These are phyloP conservation scores for Aureobasidium lini DNA, from an alignment of 2,329 filamentous ascomycete genomes.

Conservation along the genomic window DNA sequence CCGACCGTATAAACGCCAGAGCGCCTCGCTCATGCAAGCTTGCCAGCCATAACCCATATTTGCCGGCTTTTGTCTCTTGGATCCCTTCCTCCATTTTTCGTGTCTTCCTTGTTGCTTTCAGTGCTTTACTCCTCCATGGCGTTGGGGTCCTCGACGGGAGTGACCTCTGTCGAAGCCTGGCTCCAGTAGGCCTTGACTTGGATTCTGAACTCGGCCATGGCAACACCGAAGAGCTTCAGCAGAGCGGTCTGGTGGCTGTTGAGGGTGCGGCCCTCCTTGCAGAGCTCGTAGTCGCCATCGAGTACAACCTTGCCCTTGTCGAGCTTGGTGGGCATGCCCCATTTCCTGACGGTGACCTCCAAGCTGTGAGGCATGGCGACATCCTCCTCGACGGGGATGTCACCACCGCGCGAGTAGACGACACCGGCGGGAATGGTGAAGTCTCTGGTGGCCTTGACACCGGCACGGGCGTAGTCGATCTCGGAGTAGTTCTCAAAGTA, in stretches of 20 bases:
- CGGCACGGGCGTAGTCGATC: conserved; percentile 86
- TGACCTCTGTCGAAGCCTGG: conserved; percentile 27
- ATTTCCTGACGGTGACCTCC: conserved; percentile 81
- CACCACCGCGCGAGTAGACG: conserved; percentile 70
- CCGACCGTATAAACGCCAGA: conserved; percentile 10
- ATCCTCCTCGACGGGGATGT: conserved; percentile 73
- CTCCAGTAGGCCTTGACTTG: conserved; percentile 57
- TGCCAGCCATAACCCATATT: conserved; percentile 4
- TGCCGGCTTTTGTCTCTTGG: not conserved
- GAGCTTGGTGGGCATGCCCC: conserved; percentile 84
- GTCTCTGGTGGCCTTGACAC: conserved; percentile 62
- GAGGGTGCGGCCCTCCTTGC: conserved; percentile 73
- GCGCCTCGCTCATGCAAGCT: conserved; percentile 14
- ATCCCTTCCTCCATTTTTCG: not conserved
- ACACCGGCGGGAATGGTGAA: conserved; percentile 79
- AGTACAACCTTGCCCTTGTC: conserved; percentile 82
- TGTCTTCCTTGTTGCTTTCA: not conserved
- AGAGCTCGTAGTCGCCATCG: conserved; percentile 66
- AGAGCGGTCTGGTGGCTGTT: conserved; percentile 89
- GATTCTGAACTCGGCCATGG: conserved; percentile 84
- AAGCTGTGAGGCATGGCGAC: conserved; percentile 79
- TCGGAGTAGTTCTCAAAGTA: conserved; percentile 68
- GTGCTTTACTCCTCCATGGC: conserved; percentile 23
- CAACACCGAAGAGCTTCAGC: conserved; percentile 87
- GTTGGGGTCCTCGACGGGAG: conserved; percentile 22